These are phyloP conservation scores for Talaromyces funiculosus DNA, from an alignment of 2,329 filamentous ascomycete species.

Conservation along the genomic window DNA sequence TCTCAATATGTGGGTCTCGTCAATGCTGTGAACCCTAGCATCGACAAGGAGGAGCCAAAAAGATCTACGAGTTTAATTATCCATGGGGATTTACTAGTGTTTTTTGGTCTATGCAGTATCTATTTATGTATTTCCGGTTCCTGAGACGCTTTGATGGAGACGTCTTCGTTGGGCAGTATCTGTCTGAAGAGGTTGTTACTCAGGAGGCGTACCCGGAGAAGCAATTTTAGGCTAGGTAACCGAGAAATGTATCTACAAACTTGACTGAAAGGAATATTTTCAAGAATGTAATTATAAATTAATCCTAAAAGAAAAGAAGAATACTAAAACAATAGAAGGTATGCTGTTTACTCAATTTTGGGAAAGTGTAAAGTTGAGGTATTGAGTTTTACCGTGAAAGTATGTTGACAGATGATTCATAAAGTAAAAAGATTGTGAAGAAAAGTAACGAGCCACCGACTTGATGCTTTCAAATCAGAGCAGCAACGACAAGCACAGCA, in stretches of 20 bases:
- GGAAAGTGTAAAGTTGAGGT: neutral
- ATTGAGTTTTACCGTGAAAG: neutral
- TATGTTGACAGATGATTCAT: neutral
- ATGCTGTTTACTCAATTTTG: too few relatives aligned
- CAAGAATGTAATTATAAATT: neutral
- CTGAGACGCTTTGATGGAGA: constrained; percentile 6
- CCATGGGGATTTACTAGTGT: constrained; percentile 22
- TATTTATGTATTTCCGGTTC: constrained; percentile 3
- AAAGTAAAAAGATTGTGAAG: neutral
- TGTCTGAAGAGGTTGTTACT: neutral
- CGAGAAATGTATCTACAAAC: neutral
- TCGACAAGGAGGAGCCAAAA: constrained; percentile 19
- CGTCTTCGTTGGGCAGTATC: neutral
- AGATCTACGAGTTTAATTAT: constrained; percentile 33
- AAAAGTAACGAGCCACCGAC: neutral
- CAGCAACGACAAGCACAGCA: constrained; percentile 5
- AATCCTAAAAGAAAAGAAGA: neutral
- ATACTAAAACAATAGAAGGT: neutral
- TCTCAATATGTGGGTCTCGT: constrained; percentile 26
- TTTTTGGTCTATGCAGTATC: constrained; percentile 25
- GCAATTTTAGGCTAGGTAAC: neutral
- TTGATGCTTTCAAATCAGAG: neutral
- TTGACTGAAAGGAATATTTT: neutral
- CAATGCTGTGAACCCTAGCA: constrained; percentile 22
- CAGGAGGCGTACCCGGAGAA: neutral